These are phyloP conservation scores for Stephanodiscus minutulus DNA, from an alignment of 108 stramenopile genomes.

Conservation along the genomic window DNA sequence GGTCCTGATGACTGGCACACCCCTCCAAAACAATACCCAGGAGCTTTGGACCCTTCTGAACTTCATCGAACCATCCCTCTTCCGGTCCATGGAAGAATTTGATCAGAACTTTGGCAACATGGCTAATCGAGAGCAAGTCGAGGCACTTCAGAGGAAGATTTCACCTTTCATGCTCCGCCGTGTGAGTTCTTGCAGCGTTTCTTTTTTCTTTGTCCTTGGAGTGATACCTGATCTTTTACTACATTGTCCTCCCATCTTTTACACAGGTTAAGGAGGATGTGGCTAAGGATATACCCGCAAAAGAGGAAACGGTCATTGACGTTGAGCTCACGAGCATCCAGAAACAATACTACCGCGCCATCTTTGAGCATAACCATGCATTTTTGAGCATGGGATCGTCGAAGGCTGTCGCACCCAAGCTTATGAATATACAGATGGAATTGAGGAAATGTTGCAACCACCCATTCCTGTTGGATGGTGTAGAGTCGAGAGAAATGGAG, in stretches of 20 bases:
- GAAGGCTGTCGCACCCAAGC: slow-evolving; percentile 75
- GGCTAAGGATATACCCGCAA: slow-evolving; percentile 97
- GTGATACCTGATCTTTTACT: neutral
- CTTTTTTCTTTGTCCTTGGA: slow-evolving; percentile 30
- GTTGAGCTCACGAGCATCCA: slow-evolving; percentile 98
- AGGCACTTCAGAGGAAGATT: slow-evolving; percentile 86
- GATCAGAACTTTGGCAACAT: slow-evolving; percentile 90
- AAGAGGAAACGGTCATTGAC: slow-evolving; percentile 99
- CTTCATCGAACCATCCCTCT: slow-evolving; percentile 95
- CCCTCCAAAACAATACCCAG: slow-evolving; percentile 96
- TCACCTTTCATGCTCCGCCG: slow-evolving; percentile 98
- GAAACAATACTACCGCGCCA: slow-evolving; percentile 99
- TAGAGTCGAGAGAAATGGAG: slow-evolving; percentile 92
- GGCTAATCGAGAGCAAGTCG: slow-evolving; percentile 90
- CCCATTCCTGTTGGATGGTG: slow-evolving; percentile 94
- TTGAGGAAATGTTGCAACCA: slow-evolving; percentile 99
- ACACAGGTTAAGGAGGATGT: slow-evolving; percentile 95
- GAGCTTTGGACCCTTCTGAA: slow-evolving; percentile 98
- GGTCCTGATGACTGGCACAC: slow-evolving; percentile 98
- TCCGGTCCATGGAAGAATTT: slow-evolving; percentile 91
- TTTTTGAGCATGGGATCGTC: slow-evolving; percentile 89
- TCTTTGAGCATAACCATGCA: slow-evolving; percentile 96
- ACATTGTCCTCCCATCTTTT: neutral
- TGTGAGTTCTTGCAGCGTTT: slow-evolving; percentile 24
- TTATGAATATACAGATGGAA: slow-evolving; percentile 99